Base-by-base conservation (phyloP, 805 yeast species). In the Pichia pseudocactophila region DNA sequence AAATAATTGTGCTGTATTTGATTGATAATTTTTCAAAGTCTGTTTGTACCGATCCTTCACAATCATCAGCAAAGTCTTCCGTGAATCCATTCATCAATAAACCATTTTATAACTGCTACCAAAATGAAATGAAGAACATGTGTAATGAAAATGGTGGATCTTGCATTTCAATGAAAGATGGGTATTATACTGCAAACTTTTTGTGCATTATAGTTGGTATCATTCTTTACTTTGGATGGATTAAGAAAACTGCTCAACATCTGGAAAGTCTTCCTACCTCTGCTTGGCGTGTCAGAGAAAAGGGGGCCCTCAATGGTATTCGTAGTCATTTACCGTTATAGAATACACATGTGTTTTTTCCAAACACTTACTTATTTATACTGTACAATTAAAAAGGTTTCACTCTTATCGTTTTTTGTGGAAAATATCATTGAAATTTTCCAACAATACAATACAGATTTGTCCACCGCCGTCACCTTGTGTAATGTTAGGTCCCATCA, bases 11-110 rank as follows among this genome's bases (percentile, higher is more conserved):
- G 1, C 72, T 88, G 50, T 75, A 70, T 45, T 69, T 88, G 62
- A 90, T 92, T 42, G 97, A 90, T 62, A 73, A 69, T 51, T 74
- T 88, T 51, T 84, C 97, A 0, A 53, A 62, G 4, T 77, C 88
- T 1, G 58, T 68, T 26, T 90, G 97, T 63, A 51, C 61, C 8
- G 58, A 68, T 10, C 18, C 38, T 9, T 25, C 22, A 10, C 26
- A 41, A 1, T 37, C 41, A 8, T 34, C 44, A n/a, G 22, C 37
- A 7, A 34, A 22, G 7, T 12, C 28, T 7, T 16, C 47, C 1
- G 28, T 45, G 4, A 60, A 56, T 40, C 54, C 57, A 5, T 59
- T 62, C 34, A 44, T 45, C 17, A 36, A 49, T 6, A 45, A 56
- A 38, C 36, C 51, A 1, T 63, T 41, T 42, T 63, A 54, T 48